A percentile compares a stretch with the other conserved stretches of the same genome.
Evolutionary conservation across 768 basidiomycete species (phyloP).

Genomic region (Boletus rufocinnamomeus): DNA sequence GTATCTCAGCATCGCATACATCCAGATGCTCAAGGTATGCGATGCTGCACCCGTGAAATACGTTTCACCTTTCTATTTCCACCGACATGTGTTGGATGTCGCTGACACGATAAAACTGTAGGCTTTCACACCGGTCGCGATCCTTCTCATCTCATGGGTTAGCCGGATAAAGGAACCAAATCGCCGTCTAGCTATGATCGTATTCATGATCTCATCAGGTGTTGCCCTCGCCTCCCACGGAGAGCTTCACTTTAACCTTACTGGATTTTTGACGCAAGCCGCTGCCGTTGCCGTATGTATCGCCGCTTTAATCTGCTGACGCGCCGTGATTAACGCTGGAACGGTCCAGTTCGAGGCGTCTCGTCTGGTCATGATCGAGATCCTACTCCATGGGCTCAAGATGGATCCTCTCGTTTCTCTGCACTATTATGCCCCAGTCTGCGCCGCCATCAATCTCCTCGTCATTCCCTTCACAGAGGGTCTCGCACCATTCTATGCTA

Average conservation of each 20-base stretch:
- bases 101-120: constrained; percentile 33
- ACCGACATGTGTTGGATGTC: neutral
- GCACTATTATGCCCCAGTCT: constrained; percentile 96
- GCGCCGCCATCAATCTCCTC: constrained; percentile 83
- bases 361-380: constrained; percentile 94
- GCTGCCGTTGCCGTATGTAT: constrained; percentile 71
- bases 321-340: neutral
- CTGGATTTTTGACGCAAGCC: constrained; percentile 87
- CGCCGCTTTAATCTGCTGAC: neutral
- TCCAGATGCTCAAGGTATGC: constrained; percentile 91
- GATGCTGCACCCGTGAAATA: neutral
- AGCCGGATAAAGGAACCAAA: constrained; percentile 89
- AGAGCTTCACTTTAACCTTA: constrained; percentile 80
- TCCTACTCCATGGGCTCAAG: constrained; percentile 91
- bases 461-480: constrained; percentile 94
- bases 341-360: constrained; percentile 80
- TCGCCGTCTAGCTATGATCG: constrained; percentile 76
- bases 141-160: constrained; percentile 90
- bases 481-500: constrained; percentile 76
- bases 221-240: constrained; percentile 90
- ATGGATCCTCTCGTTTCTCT: constrained; percentile 97
- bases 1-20: constrained; percentile 89
- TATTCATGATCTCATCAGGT: constrained; percentile 87
- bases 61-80: neutral
- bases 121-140: constrained; percentile 90